Conservation (phyloP, 1,284 basidiomycete species). For the Lentinula novae-zelandiae region DNA sequence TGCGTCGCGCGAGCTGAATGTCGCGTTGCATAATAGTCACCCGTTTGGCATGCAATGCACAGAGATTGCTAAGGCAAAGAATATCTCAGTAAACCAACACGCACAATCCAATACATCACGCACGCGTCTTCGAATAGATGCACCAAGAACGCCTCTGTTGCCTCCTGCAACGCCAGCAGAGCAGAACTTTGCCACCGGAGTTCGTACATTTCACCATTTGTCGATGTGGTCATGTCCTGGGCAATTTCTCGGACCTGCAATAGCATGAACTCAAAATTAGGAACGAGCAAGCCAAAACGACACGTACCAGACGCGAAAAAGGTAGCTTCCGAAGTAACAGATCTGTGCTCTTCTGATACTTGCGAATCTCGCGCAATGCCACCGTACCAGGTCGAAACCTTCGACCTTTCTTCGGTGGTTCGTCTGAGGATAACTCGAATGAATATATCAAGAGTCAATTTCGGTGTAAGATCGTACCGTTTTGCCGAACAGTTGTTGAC, state of each 20-base stretch:
- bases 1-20: conserved; percentile 92
- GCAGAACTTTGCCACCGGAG: conserved; percentile 92
- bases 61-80: conserved; percentile 66
- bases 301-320: conserved; percentile 84
- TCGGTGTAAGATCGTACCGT: conserved; percentile 18
- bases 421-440: conserved; percentile 17
- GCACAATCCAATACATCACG: conserved; percentile 33
- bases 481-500: conserved; percentile 5
- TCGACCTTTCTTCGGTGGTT: conserved; percentile 43
- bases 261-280: conserved; percentile 5
- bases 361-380: conserved; percentile 87
- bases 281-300: background rate
- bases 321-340: conserved; percentile 84
- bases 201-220: conserved; percentile 55
- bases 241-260: conserved; percentile 89
- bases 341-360: conserved; percentile 92
- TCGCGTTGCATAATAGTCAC: conserved; percentile 99
- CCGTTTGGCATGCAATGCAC: conserved; percentile 97
- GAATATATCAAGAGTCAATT: conserved; percentile 7
- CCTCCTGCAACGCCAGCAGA: conserved; percentile 88
- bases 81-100: background rate
- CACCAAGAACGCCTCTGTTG: conserved; percentile 90
- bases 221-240: conserved; percentile 77
- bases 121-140: conserved; percentile 96
- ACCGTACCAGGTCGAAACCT: conserved; percentile 84